Conservation (phyloP, 768 basidiomycete genomes). For the Suillus spraguei region DNA sequence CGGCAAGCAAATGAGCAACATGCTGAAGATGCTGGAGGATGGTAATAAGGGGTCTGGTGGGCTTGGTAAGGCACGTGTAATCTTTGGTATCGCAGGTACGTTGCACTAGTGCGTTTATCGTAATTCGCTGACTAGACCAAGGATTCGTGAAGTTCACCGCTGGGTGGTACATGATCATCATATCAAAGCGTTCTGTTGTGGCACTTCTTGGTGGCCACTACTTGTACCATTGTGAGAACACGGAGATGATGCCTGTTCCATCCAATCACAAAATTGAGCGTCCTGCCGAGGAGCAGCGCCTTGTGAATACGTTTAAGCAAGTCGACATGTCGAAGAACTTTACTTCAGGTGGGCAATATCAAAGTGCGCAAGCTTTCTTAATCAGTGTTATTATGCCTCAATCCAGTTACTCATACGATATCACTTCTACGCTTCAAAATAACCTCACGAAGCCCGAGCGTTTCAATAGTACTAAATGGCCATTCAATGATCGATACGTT, state of each 20-base stretch:
- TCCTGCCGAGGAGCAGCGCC: constrained; percentile 84
- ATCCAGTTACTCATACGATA: constrained; percentile 89
- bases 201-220: constrained; percentile 95
- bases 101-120: background rate
- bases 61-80: constrained; percentile 73
- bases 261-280: constrained; percentile 85
- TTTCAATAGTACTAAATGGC: constrained; percentile 49
- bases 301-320: constrained; percentile 91
- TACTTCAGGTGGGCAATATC: constrained; percentile 77
- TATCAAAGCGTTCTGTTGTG: constrained; percentile 89
- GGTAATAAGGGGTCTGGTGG: constrained; percentile 91
- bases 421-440: constrained; percentile 93
- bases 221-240: constrained; percentile 93
- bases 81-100: constrained; percentile 84
- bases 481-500: constrained; percentile 85
- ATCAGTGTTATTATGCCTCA: background rate
- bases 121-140: constrained; percentile 1
- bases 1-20: constrained; percentile 84
- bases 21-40: constrained; percentile 95
- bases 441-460: constrained; percentile 72
- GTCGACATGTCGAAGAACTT: constrained; percentile 99
- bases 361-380: constrained; percentile 1
- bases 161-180: constrained; percentile 93
- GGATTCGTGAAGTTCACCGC: constrained; percentile 95
- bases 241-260: constrained; percentile 78